These are phyloP conservation scores for Thielaviopsis populi DNA, from an alignment of 2,329 filamentous ascomycete genomes.

Conservation along the genomic window DNA sequence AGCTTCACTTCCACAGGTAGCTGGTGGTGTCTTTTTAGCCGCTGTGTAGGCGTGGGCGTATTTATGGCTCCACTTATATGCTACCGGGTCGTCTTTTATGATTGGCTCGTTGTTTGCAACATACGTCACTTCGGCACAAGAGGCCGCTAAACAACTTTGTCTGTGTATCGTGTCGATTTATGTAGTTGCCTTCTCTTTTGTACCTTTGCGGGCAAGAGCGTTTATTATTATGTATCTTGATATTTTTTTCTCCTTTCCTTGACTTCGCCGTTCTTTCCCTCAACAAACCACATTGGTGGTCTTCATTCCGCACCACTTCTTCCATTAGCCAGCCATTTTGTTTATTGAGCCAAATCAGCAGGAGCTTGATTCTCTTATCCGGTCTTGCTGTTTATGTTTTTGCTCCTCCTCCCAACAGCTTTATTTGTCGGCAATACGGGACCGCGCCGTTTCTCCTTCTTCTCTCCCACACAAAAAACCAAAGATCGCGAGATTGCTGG, in stretches of 20 bases:
- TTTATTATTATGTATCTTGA: not conserved
- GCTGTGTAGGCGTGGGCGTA: not conserved
- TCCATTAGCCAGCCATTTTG: not conserved
- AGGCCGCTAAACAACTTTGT: not conserved
- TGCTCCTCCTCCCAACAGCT: no score
- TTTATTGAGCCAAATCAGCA: not conserved
- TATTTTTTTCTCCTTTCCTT: not conserved
- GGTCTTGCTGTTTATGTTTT: no score
- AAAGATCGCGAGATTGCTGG: not conserved
- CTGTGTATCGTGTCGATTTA: not conserved
- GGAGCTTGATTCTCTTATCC: not conserved
- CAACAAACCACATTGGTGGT: not conserved
- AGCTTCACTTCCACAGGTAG: not conserved
- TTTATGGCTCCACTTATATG: not conserved
- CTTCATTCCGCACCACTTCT: not conserved
- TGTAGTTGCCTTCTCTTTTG: not conserved
- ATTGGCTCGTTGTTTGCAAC: not conserved
- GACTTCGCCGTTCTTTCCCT: not conserved
- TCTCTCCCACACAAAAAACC: not conserved
- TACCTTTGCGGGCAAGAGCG: not conserved
- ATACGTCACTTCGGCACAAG: slow-evolving; percentile 1
- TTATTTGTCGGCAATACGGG: not conserved
- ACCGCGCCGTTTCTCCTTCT: not conserved
- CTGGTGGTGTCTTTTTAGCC: not conserved
- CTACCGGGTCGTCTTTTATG: not conserved